Conservation (phyloP, 2,329 filamentous ascomycete species). For the Botrytis paeoniae region DNA sequence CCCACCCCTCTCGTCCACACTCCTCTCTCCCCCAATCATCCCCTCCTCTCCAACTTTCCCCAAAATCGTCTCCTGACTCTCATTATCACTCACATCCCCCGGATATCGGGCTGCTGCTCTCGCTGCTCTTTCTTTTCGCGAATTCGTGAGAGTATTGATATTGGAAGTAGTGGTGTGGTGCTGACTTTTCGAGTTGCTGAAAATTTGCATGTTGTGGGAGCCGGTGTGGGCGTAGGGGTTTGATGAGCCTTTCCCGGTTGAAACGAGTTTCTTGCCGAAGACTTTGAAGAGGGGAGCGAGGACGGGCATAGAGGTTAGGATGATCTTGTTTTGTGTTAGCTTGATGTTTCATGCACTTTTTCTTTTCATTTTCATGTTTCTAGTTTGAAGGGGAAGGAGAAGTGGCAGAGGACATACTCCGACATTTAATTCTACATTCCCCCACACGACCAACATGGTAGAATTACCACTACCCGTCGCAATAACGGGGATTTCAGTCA, state of each 20-base stretch:
- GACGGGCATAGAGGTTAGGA: constrained; percentile 24
- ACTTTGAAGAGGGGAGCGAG: constrained; percentile 23
- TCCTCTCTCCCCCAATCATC: not conserved
- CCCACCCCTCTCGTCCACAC: not conserved
- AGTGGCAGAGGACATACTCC: not conserved
- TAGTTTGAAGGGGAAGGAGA: not conserved
- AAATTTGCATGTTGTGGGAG: constrained; percentile 9
- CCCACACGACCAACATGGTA: constrained; percentile 14
- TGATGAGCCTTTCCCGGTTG: not conserved
- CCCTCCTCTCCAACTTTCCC: not conserved
- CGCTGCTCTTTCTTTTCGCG: not conserved
- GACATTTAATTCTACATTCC: constrained; percentile 12
- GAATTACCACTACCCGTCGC: constrained; percentile 35
- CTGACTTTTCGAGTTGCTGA: not conserved
- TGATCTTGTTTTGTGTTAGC: constrained; percentile 20
- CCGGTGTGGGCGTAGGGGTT: not conserved
- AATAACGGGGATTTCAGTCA: constrained; percentile 24
- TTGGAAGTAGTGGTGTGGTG: not conserved
- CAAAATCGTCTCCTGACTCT: constrained; percentile 14
- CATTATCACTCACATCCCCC: not conserved
- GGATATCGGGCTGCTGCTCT: not conserved
- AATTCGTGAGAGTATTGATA: not conserved
- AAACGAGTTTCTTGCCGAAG: constrained; percentile 1
- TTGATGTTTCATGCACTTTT: not conserved
- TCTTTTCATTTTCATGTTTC: not conserved